Percentiles rank a stretch among this genome's conserved stretches.
Conservation (phyloP, 768 basidiomycete species). For the Pholiota molesta region DNA sequence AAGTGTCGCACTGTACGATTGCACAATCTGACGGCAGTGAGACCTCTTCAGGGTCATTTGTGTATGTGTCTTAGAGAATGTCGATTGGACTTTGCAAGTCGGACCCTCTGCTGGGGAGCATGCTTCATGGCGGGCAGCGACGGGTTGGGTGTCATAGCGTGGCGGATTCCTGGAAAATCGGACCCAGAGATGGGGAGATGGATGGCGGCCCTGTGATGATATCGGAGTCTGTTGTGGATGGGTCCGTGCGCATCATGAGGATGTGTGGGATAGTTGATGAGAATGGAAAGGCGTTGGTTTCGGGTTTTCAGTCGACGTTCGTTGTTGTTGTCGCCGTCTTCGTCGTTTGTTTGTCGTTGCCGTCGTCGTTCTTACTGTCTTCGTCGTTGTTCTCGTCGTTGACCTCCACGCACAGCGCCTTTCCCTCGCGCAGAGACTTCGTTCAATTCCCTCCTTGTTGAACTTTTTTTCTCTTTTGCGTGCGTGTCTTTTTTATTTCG, state of each 20-base stretch:
- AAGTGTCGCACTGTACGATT: too few species aligned
- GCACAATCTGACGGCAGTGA: too few species aligned
- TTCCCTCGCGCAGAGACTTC: conserved; percentile 33
- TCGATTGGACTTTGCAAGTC: too few species aligned
- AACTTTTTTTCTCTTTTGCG: conserved; percentile 38
- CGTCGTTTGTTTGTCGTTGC: conserved; percentile 29
- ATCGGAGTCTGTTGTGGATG: background rate
- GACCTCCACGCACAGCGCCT: conserved; percentile 32
- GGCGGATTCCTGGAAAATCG: too few species aligned
- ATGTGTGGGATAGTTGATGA: conserved; percentile 14
- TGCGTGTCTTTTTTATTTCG: conserved; percentile 42
- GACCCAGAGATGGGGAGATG: too few species aligned
- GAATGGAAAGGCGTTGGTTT: conserved; percentile 15
- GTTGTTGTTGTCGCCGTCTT: conserved; percentile 27
- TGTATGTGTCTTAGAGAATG: too few species aligned
- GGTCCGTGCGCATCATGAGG: conserved; percentile 13
- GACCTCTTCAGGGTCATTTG: too few species aligned
- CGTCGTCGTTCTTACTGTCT: conserved; percentile 27
- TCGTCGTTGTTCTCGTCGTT: conserved; percentile 37
- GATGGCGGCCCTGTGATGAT: background rate
- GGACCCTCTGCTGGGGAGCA: too few species aligned
- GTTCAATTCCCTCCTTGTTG: conserved; percentile 39
- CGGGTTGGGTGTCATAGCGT: too few species aligned
- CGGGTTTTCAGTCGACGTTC: conserved; percentile 22
- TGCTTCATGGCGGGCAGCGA: too few species aligned